These are phyloP conservation scores for Ormosia semicastrata DNA, from an alignment of 306 rosid species.

Conservation along the genomic window DNA sequence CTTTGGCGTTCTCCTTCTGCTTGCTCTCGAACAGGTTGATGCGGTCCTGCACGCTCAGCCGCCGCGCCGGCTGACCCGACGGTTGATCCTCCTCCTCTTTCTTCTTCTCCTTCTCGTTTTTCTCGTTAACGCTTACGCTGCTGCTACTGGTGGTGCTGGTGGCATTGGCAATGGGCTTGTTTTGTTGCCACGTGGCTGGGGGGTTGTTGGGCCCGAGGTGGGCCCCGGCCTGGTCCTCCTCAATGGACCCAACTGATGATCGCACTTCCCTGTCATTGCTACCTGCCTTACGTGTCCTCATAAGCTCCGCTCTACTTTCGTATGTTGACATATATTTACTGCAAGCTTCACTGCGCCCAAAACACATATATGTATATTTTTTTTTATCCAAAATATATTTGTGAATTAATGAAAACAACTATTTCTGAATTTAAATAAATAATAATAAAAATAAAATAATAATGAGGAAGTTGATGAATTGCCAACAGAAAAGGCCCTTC, in stretches of 20 bases:
- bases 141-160: no score
- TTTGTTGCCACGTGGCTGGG: slow-evolving; percentile 38
- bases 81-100: slow-evolving; percentile 29
- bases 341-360: slow-evolving; percentile 59
- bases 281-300: slow-evolving; percentile 44
- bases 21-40: slow-evolving; percentile 69
- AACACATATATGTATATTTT: neutral
- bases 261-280: slow-evolving; percentile 43
- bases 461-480: neutral
- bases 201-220: neutral
- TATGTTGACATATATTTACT: slow-evolving; percentile 37
- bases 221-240: slow-evolving; percentile 39
- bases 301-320: slow-evolving; percentile 50
- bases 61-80: slow-evolving; percentile 41
- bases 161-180: slow-evolving; percentile 26
- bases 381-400: no score
- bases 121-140: slow-evolving; percentile 26
- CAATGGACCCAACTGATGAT: slow-evolving; percentile 59
- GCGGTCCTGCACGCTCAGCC: slow-evolving; percentile 73
- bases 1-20: slow-evolving; percentile 49
- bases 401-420: neutral
- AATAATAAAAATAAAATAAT: neutral
- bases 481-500: slow-evolving; percentile 12
- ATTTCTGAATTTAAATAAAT: neutral
- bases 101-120: slow-evolving; percentile 31